Evolutionary conservation across 108 stramenopile species (phyloP).

Genomic region (Skeletonema potamos): DNA sequence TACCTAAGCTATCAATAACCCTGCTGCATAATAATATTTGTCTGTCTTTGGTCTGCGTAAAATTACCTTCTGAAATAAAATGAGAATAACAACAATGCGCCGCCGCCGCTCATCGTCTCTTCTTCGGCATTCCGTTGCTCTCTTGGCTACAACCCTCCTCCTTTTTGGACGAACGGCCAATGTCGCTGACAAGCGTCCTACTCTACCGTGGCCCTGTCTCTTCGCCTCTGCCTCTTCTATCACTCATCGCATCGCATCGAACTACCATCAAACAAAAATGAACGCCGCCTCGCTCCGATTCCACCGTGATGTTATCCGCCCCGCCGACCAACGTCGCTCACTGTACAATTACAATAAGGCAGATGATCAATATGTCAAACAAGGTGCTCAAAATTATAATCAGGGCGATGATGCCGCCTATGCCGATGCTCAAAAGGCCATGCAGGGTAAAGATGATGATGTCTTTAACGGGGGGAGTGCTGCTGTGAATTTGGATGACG

Average conservation of each 20-base stretch:
- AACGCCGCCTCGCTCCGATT: neutral
- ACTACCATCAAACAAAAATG: neutral
- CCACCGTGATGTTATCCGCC: neutral
- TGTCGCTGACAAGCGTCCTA: neutral
- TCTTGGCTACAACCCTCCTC: neutral
- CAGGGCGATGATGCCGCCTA: slow-evolving; percentile 15
- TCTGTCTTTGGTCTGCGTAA: neutral
- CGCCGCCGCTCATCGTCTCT: slow-evolving; percentile 1
- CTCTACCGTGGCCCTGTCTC: slow-evolving; percentile 12
- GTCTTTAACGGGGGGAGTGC: slow-evolving; percentile 8
- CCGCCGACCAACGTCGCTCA: neutral
- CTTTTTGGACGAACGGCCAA: neutral
- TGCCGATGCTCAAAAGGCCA: slow-evolving; percentile 3
- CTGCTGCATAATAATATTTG: no score
- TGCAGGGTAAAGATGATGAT: slow-evolving; percentile 44
- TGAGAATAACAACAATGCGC: neutral
- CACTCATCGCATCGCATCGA: slow-evolving; percentile 13
- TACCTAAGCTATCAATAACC: no score
- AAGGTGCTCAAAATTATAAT: slow-evolving; percentile 13
- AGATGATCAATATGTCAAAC: slow-evolving; percentile 12
- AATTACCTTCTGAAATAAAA: neutral
- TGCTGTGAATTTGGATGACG: slow-evolving; percentile 3
- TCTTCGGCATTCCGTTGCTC: neutral
- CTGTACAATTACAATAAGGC: neutral
- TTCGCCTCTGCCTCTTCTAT: slow-evolving; percentile 15